Evolutionary conservation across 805 yeast genomes (phyloP).

Genomic region (Wickerhamomyces queroliae): DNA sequence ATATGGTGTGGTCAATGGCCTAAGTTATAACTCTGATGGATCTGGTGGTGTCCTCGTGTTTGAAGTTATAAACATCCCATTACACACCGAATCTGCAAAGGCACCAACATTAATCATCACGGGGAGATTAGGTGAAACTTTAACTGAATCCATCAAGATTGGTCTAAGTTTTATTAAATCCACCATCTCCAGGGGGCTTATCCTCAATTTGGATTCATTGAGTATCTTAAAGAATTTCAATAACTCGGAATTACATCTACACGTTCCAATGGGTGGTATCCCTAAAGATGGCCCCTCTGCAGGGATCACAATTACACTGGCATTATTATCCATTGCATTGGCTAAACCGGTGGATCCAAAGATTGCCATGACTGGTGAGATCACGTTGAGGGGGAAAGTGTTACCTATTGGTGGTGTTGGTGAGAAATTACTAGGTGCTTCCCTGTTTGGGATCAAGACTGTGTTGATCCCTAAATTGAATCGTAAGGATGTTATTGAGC

Average conservation of each 20-base stretch:
- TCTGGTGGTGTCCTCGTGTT: conserved; percentile 76
- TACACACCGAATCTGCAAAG: conserved; percentile 26
- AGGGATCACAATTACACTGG: conserved; percentile 70
- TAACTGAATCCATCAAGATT: conserved; percentile 76
- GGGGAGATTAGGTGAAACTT: conserved; percentile 77
- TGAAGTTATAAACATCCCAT: conserved; percentile 67
- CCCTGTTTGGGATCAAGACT: conserved; percentile 54
- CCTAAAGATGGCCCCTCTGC: conserved; percentile 52
- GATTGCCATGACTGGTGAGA: conserved; percentile 85
- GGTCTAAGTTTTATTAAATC: conserved; percentile 69
- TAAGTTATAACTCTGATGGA: conserved; percentile 84
- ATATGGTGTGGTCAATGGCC: conserved; percentile 79
- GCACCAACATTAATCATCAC: conserved; percentile 53
- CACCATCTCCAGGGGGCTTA: conserved; percentile 34
- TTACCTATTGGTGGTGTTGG: conserved; percentile 79
- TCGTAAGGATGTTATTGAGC: conserved; percentile 48
- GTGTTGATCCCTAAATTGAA: conserved; percentile 70
- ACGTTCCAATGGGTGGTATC: conserved; percentile 64
- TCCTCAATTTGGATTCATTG: conserved; percentile 23
- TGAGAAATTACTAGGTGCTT: conserved; percentile 77
- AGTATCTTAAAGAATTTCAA: conserved; percentile 38
- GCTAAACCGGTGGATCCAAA: conserved; percentile 41
- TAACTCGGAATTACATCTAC: conserved; percentile 57
- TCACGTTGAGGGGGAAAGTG: conserved; percentile 71
- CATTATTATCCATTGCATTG: conserved; percentile 69